Base-by-base conservation (phyloP, 2,329 filamentous ascomycete genomes). In the Colletotrichum tamarilloi region DNA sequence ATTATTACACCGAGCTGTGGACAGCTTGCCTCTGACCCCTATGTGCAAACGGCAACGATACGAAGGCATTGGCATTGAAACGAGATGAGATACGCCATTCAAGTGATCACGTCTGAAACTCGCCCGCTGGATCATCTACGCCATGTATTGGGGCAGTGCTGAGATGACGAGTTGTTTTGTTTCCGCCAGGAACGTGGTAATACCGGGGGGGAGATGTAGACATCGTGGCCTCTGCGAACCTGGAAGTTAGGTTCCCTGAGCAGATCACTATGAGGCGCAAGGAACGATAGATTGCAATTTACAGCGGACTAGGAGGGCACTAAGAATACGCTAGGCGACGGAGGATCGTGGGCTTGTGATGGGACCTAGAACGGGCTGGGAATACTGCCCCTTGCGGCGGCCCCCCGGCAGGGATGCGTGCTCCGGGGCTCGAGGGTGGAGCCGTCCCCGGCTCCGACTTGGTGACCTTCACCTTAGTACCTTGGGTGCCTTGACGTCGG, bases 131-230 rank as follows among this genome's bases (percentile, higher is more conserved):
- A 11, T 32, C 19, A 30, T 24, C 59, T 49, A 73, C 60, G 62
- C 62, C 60, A 58, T 38, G 58, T n/a, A 42, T 35, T 6, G n/a
- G 65, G 71, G 71, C 71, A 58, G 67, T 73, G 71, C 62, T 56
- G 28, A 49, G 19, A 66, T 71, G 67, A 73, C 46, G 46, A 72
- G 32, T 49, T 30, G 35, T 28, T 28, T 63, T 52, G 38, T 32
- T 52, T n/a, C n/a, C 8, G 11, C 57, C 19, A 32, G 52, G 52
- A 69, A 72, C 65, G 58, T 72, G 69, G 60, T 38, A 46, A 8
- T 49, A 63, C 16, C 24, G 4, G 6, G 11, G 30, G 19, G 14
- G 9, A 14, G 12, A 65, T 42, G 24, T 42, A 46, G 62, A 57
- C 62, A 65, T 56, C 22, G 52, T 65, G 62, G 53, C 62, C 62